Percentiles rank a stretch among this genome's conserved stretches.
These are phyloP conservation scores for Leonotis leonurus DNA, from an alignment of 257 asterid genomes.

Conservation along the genomic window DNA sequence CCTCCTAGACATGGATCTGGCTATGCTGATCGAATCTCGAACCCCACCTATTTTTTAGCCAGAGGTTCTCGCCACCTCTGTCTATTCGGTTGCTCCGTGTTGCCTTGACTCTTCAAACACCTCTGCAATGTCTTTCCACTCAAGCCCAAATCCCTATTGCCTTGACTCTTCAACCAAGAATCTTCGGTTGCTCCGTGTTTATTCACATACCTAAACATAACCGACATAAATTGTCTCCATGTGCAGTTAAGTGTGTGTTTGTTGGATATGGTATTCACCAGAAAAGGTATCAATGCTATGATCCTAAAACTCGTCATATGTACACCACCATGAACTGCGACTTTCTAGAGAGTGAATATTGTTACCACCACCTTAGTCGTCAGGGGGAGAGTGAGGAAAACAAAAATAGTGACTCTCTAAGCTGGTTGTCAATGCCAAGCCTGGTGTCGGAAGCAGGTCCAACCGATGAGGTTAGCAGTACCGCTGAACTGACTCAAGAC, in stretches of 20 bases:
- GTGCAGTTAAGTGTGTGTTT: not conserved
- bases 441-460: not conserved
- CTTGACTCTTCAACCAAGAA: not conserved
- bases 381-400: not conserved
- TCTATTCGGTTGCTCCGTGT: not conserved
- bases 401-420: not conserved
- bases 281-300: not conserved
- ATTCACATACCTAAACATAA: not conserved
- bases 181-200: no score
- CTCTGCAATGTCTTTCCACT: not conserved
- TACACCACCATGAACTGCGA: not conserved
- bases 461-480: not conserved
- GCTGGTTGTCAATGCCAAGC: not conserved
- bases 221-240: not conserved
- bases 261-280: not conserved
- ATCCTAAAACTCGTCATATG: not conserved
- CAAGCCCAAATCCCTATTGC: not conserved
- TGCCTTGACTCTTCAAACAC: not conserved
- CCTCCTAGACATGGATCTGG: not conserved
- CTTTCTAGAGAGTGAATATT: not conserved
- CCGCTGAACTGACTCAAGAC: not conserved
- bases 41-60: not conserved
- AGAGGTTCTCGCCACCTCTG: not conserved
- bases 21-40: not conserved
- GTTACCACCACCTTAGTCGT: not conserved